phyloP scores from a whole-genome alignment of 2,329 filamentous ascomycete species.

The Camillea tinctor region DNA sequence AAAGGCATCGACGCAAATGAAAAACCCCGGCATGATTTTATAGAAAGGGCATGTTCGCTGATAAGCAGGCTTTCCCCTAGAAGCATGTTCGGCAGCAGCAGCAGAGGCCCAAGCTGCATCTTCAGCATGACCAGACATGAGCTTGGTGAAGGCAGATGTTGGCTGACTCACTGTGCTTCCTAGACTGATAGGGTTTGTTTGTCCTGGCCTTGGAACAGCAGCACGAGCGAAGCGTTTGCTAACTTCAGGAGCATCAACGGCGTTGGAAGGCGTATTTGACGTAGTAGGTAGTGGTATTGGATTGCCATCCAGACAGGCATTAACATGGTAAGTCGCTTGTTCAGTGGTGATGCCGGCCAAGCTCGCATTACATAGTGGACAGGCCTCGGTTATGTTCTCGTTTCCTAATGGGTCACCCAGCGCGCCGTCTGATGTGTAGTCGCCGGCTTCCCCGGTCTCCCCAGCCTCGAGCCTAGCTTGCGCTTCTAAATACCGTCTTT shows the following conservation, averaged over 20 bases:
- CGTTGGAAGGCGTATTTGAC: constrained; percentile 27
- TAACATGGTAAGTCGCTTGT: constrained; percentile 81
- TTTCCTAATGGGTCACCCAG: constrained; percentile 31
- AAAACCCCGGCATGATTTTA: constrained; percentile 93
- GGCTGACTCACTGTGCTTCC: constrained; percentile 37
- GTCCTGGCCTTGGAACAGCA: constrained; percentile 72
- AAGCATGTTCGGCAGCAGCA: constrained; percentile 73
- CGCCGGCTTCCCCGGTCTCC: constrained; percentile 55
- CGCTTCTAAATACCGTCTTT: constrained; percentile 72
- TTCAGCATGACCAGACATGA: constrained; percentile 92
- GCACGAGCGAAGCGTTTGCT: constrained; percentile 65
- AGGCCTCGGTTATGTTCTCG: constrained; percentile 45
- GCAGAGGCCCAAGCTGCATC: constrained; percentile 87
- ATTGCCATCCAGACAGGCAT: constrained; percentile 85
- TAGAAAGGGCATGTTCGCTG: constrained; percentile 95
- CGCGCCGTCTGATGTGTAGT: constrained; percentile 35
- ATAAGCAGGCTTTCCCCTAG: constrained; percentile 82
- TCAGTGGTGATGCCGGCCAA: constrained; percentile 61
- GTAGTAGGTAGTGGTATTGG: constrained; percentile 53
- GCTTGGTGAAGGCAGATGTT: constrained; percentile 79
- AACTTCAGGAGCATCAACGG: constrained; percentile 38
- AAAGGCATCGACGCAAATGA: constrained; percentile 93
- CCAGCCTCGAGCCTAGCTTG: constrained; percentile 66
- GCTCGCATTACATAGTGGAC: constrained; percentile 74
- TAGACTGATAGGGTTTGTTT: constrained; percentile 72